Evolutionary conservation across 495 filamentous ascomycete genomes (phyloP), one percentile per base, ranked within the genome.

Genomic region (Lichenothelia convexa): DNA sequence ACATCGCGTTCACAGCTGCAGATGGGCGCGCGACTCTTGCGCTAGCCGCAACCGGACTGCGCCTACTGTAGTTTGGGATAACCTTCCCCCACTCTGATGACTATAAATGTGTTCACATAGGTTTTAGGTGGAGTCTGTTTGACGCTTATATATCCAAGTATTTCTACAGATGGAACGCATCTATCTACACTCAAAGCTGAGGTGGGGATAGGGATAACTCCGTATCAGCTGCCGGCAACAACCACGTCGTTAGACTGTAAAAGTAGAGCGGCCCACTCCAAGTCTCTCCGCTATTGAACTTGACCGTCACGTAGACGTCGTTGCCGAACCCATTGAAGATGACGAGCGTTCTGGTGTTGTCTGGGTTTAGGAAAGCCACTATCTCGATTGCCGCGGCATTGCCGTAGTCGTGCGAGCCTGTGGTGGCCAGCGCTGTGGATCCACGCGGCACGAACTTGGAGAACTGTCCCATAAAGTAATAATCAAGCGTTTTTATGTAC

Each of bases 401-500:
- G 3, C 47, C 47, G 42, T 64, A 64, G 8, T 58, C 63, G 32
- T 62, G 65, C 37, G 62, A 66, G 0, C 65, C 64, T 5, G 46
- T 54, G 5, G 60, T 62, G 49, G 42, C 48, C 7, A 70, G 45
- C 22, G 68, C 54, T 5, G 17, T 53, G 0, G 66, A 63, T 24
- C 64, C 65, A 12, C 54, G 55, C 13, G 63, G 60, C 39, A 72
- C 70, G 43, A 68, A 72, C 46, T 63, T 67, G 47, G 60, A 65
- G 47, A 65, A 68, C 40, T 72, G 68, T 9, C 63, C 65, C 31
- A 72, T 57, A 57, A 65, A 66, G 35, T 71, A 71, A 47, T 71
- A 70, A 29, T 66, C 65, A 1, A 60, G 53, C 4, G 59, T 54
- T 26, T 59, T 56, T 4, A 51, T 53, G 40, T 68, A 70, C 5